Percentiles rank a stretch among this genome's conserved stretches.
Evolutionary conservation across 306 rosid genomes (phyloP).

Genomic region (Lagenaria siceraria): DNA sequence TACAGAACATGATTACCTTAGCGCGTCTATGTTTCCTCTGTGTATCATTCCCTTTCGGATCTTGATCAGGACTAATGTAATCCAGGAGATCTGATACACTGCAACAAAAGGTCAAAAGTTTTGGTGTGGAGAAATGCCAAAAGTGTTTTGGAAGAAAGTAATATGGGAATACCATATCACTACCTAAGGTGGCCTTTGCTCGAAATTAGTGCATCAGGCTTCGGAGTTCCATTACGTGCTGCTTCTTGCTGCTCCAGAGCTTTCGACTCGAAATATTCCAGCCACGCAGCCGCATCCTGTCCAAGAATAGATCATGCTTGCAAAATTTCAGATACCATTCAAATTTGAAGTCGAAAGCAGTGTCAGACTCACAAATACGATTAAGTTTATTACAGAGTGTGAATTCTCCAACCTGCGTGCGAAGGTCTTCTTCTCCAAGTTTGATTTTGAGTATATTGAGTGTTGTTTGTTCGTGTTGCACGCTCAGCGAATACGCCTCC

Average conservation of each 20-base stretch:
- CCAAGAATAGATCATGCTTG: constrained; percentile 1
- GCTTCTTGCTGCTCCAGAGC: constrained; percentile 96
- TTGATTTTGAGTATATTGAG: constrained; percentile 76
- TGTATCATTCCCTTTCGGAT: constrained; percentile 48
- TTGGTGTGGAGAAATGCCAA: constrained; percentile 15
- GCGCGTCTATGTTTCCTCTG: constrained; percentile 76
- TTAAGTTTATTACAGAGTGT: not conserved
- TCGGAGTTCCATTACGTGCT: constrained; percentile 84
- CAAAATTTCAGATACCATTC: not conserved
- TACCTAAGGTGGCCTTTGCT: constrained; percentile 99
- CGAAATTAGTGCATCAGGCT: constrained; percentile 80
- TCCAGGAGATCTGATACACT: constrained; percentile 96
- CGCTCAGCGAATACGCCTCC: constrained; percentile 94
- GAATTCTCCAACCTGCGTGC: constrained; percentile 57
- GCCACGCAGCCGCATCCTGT: constrained; percentile 99
- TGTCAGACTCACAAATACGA: not conserved
- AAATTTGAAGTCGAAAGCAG: not conserved
- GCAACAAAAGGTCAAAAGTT: constrained; percentile 27
- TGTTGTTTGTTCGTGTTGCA: constrained; percentile 96
- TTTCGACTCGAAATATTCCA: constrained; percentile 89
- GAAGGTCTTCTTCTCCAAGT: constrained; percentile 89
- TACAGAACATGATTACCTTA: constrained; percentile 38
- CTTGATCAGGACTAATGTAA: constrained; percentile 78
- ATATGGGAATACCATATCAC: constrained; percentile 56
- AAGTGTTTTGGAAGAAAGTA: constrained; percentile 30